phyloP scores from a whole-genome alignment of 23 red algal genomes.

The Porphyridium purpureum region DNA sequence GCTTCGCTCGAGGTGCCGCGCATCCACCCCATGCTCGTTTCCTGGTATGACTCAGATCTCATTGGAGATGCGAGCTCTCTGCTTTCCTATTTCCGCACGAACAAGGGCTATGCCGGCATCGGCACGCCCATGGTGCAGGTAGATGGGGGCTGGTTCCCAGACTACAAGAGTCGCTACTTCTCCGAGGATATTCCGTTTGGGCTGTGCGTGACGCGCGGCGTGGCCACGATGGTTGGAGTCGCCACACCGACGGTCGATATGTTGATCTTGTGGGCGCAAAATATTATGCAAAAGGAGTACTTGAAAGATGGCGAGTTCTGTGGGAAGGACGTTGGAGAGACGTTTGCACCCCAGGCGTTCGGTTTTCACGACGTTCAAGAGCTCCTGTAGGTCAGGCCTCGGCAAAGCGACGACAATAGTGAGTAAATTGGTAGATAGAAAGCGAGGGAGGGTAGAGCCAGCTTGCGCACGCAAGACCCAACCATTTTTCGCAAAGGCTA shows the following conservation, averaged over 20 bases:
- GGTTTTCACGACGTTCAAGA: neutral
- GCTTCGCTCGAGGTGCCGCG: neutral
- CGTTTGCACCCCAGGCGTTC: neutral
- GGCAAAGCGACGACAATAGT: no score
- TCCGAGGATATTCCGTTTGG: constrained; percentile 21
- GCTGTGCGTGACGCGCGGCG: constrained; percentile 16
- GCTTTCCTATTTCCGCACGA: constrained; percentile 9
- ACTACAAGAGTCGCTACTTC: constrained; percentile 29
- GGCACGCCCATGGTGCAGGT: constrained; percentile 14
- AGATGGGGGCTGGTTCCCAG: constrained; percentile 11
- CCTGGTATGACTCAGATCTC: constrained; percentile 8
- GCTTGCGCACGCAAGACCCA: no score
- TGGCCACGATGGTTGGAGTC: constrained; percentile 8
- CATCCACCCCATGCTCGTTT: constrained; percentile 6
- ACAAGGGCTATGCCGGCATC: constrained; percentile 15
- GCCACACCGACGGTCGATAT: constrained; percentile 9
- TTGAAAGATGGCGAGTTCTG: neutral
- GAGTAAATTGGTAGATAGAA: no score
- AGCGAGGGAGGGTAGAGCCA: no score
- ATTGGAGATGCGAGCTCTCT: constrained; percentile 14
- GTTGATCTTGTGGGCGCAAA: constrained; percentile 29
- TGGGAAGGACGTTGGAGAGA: neutral
- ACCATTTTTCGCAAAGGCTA: no score
- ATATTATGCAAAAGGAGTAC: neutral
- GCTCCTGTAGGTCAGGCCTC: no score